Conservation (phyloP, 176 grass and related monocot species). For the Oryza punctata region DNA sequence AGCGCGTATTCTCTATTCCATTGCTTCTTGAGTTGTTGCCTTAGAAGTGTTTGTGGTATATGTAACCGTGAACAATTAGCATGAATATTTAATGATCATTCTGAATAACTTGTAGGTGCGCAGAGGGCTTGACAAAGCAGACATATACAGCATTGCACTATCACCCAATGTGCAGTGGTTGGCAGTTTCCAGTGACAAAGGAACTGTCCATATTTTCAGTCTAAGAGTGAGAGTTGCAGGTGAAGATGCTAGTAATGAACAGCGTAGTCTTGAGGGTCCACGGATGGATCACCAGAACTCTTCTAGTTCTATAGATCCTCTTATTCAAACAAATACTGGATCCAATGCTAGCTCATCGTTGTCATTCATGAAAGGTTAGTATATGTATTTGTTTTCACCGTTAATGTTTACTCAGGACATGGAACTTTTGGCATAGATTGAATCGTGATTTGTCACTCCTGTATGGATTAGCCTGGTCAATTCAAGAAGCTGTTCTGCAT, state of each 20-base stretch:
- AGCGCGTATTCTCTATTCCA: neutral
- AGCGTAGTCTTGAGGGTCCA: slow-evolving; percentile 54
- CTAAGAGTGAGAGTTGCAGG: slow-evolving; percentile 82
- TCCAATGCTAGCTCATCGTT: slow-evolving; percentile 81
- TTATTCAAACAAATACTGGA: slow-evolving; percentile 72
- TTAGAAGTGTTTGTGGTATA: neutral
- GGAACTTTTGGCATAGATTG: slow-evolving; percentile 10
- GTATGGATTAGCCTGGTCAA: neutral
- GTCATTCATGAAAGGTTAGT: slow-evolving; percentile 81
- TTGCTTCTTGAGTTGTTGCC: neutral
- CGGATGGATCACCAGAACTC: slow-evolving; percentile 71
- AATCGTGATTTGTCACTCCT: neutral
- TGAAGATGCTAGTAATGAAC: slow-evolving; percentile 60
- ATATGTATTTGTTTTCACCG: neutral
- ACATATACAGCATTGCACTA: slow-evolving; percentile 84
- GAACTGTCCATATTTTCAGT: slow-evolving; percentile 86
- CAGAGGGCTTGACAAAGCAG: slow-evolving; percentile 84
- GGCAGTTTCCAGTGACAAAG: slow-evolving; percentile 89
- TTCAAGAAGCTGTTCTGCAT: neutral
- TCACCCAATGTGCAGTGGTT: slow-evolving; percentile 89
- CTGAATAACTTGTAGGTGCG: slow-evolving; percentile 64
- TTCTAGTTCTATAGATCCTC: slow-evolving; percentile 64
- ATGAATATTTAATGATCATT: neutral
- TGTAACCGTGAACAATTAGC: neutral
- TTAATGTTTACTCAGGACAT: slow-evolving; percentile 27